Conservation (phyloP, 306 rosid species). For the Leucaena leucocephala region DNA sequence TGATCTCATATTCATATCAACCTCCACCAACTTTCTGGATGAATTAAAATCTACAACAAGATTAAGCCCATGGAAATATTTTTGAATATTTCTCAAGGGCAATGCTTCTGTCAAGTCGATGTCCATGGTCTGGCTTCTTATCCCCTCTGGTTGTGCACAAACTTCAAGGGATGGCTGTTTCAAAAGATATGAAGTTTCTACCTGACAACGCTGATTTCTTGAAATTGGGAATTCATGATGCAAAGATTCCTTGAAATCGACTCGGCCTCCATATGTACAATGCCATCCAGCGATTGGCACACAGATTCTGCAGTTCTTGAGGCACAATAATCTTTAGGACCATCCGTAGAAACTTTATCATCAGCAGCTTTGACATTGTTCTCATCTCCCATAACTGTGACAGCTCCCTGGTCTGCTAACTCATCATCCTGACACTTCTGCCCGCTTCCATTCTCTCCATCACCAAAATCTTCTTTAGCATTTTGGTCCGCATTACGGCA, state of each 20-base stretch:
- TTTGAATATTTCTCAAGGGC: constrained; percentile 24
- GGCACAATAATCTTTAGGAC: constrained; percentile 12
- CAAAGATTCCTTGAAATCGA: constrained; percentile 25
- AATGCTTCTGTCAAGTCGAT: constrained; percentile 16
- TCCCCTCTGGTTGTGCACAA: constrained; percentile 36
- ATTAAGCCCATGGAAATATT: constrained; percentile 37
- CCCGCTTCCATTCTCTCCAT: not conserved
- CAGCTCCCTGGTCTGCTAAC: constrained; percentile 15
- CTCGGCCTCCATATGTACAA: constrained; percentile 29
- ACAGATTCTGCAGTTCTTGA: constrained; percentile 8
- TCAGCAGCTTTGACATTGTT: constrained; percentile 24
- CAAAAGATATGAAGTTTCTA: constrained; percentile 20
- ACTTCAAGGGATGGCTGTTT: constrained; percentile 34
- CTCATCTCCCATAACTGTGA: constrained; percentile 12
- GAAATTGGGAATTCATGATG: constrained; percentile 9
- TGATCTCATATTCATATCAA: constrained; percentile 32
- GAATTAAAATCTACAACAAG: constrained; percentile 61
- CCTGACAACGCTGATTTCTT: not conserved
- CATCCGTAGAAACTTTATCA: constrained; percentile 19
- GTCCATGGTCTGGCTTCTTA: constrained; percentile 31
- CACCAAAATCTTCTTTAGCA: not conserved
- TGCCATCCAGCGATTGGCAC: constrained; percentile 25
- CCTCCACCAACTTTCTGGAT: constrained; percentile 31
- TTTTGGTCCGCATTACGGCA: not conserved
- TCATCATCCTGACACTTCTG: constrained; percentile 7